Base-by-base conservation (phyloP, 2,329 filamentous ascomycete species). In the Plenodomus biglobosus region DNA sequence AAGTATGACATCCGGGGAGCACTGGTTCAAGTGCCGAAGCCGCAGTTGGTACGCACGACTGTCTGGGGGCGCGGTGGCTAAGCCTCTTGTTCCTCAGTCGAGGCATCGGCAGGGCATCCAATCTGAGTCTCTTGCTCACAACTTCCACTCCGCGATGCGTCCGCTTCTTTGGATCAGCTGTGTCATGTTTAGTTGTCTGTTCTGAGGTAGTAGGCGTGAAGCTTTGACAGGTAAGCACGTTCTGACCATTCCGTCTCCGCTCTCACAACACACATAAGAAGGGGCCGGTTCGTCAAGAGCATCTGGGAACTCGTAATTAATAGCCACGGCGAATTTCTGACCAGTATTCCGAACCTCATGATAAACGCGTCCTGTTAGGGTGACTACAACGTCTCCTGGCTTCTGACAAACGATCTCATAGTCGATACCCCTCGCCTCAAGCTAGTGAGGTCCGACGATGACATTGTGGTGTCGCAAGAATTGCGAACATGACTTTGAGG, bases 261-360 rank as follows among this genome's bases (percentile, higher is more conserved):
- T 37, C 27, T 51, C 24, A 41, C 53, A 55, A 46, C 30, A 55
- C 1, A 39, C 2, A 8, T 56, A 56, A 20, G 34, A 32, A 20
- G 34, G 22, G 3, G 15, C 7, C 22, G 38, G 53, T n/a, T 48
- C 19, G 7, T 51, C 24, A 19, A 34, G 42, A 21, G 47, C 38
- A 18, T 53, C 34, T 6, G 18, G 18, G 17, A 53, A 48, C 37
- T 52, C 34, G n/a, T 48, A 48, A 21, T 56, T 51, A 13, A 56
- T 46, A 44, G 53, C 48, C 21, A 43, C 21, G 0, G 44, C 44
- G 17, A 51, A 42, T 34, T 56, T 56, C 16, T 16, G 20, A 6
- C 53, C 37, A 22, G 36, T 48, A 16, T 56, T 56, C 13, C 37
- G 16, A 36, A 53, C 47, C 10, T 53, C 16, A 40, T 56, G 32